Evolutionary conservation across 2,329 filamentous ascomycete species (phyloP).

Genomic region (Fusarium paranaense): DNA sequence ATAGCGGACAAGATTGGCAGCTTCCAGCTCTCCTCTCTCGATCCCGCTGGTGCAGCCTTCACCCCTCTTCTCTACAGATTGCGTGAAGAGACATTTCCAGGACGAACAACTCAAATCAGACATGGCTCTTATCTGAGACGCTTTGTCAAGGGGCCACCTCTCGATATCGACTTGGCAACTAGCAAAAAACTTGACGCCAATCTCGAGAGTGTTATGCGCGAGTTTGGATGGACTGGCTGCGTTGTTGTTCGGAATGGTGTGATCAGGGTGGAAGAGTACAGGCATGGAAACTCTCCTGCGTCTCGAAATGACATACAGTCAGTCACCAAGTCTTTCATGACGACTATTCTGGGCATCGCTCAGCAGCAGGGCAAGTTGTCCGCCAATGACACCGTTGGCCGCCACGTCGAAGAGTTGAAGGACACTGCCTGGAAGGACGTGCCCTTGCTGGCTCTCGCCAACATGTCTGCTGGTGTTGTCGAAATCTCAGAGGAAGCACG

Average conservation of each 20-base stretch:
- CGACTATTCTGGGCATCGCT: conserved; percentile 24
- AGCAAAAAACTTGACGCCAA: background rate
- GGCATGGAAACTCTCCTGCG: conserved; percentile 26
- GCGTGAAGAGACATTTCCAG: conserved; percentile 31
- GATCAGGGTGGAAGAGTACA: conserved; percentile 25
- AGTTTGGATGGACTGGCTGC: conserved; percentile 28
- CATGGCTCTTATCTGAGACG: conserved; percentile 26
- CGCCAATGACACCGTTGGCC: conserved; percentile 22
- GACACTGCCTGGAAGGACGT: conserved; percentile 30
- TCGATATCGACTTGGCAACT: background rate
- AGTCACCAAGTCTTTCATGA: conserved; percentile 27
- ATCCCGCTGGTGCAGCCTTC: conserved; percentile 23
- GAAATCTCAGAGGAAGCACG: conserved; percentile 27
- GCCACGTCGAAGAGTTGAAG: conserved; percentile 22
- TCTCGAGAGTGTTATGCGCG: conserved; percentile 18
- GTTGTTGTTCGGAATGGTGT: conserved; percentile 16
- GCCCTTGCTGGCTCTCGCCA: conserved; percentile 22
- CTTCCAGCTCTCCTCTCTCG: conserved; percentile 21
- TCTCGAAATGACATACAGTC: conserved; percentile 32
- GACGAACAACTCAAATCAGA: conserved; percentile 26
- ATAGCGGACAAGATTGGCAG: conserved; percentile 19
- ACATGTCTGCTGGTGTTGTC: conserved; percentile 32
- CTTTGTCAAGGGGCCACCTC: conserved; percentile 10
- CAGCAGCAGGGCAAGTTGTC: conserved; percentile 27
- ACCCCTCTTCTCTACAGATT: conserved; percentile 34